These are phyloP conservation scores for Pyrenochaeta sp. DNA, from an alignment of 2,329 filamentous ascomycete species.

Conservation along the genomic window DNA sequence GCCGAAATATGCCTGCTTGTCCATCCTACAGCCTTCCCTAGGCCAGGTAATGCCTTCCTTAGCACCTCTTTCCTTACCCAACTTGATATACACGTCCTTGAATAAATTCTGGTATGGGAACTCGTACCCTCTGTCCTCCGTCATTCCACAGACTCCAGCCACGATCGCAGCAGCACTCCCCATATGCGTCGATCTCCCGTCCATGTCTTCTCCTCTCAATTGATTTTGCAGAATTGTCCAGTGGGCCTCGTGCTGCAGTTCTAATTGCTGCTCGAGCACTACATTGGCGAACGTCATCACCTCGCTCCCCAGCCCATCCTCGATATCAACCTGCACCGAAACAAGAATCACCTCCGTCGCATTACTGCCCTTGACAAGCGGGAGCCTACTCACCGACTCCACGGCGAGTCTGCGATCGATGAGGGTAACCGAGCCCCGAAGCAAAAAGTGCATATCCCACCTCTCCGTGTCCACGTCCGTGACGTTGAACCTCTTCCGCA, in stretches of 20 bases:
- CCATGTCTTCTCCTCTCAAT: too few relatives aligned
- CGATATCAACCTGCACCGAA: too few relatives aligned
- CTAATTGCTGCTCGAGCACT: too few relatives aligned
- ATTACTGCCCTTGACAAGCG: constrained; percentile 58
- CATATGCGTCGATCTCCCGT: too few relatives aligned
- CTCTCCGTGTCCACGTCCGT: constrained; percentile 53
- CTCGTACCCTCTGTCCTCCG: constrained; percentile 59
- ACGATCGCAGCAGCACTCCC: constrained; percentile 53
- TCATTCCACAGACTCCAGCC: constrained; percentile 66
- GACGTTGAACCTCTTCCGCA: constrained; percentile 35
- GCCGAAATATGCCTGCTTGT: constrained; percentile 61
- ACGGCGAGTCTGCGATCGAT: constrained; percentile 56
- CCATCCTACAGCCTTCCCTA: constrained; percentile 66
- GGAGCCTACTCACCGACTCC: constrained; percentile 56
- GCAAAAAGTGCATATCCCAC: constrained; percentile 59
- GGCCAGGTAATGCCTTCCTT: constrained; percentile 64
- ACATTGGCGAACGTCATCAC: too few relatives aligned
- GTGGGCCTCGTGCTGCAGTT: too few relatives aligned
- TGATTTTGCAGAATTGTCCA: too few relatives aligned
- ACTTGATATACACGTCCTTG: constrained; percentile 61
- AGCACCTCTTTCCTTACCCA: constrained; percentile 57
- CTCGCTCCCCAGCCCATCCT: too few relatives aligned
- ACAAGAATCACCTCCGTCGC: too few relatives aligned
- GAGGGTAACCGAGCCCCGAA: constrained; percentile 61
- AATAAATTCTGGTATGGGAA: constrained; percentile 57